Evolutionary conservation across 768 basidiomycete genomes (phyloP), one percentile per base, ranked within the genome.

Genomic region (Asterophora parasitica): DNA sequence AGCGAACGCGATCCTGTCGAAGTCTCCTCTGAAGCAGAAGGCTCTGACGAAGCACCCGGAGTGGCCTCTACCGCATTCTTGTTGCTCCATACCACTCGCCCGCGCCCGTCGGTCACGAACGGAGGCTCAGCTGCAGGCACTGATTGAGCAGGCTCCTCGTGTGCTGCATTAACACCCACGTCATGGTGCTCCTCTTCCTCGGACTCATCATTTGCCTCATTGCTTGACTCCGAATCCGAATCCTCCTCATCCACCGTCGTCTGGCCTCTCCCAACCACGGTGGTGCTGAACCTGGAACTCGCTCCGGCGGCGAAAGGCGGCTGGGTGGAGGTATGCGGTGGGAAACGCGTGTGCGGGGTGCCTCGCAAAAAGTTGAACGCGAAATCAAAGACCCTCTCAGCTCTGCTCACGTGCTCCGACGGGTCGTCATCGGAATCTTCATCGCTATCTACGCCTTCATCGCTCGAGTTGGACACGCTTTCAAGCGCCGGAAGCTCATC

Each of bases 71-170:
- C 51, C 26, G 47, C 7, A 16, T 45, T 41, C 32, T 53, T 61
- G 46, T 54, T 49, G 8, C 67, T 74, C 62, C 73, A 71, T 13
- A 83, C 76, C 16, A 82, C 81, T 46, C 81, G 68, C 7, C 82
- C 82, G 38, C 82, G 71, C 20, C 82, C 82, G 60, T 84, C 82
- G 11, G 82, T 83, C 49, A 80, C 68, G 56, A 83, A 83, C 6
- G 77, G 74, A 26, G 79, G 77, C 23, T 73, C 70, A 13, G 45
- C 36, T 23, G 37, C 16, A 23, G 43, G 28, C 30, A 32, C 48
- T 12, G 30, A 23, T 23, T 31, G 30, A 31, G 30, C 9, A 31
- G 9, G 42, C 34, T 31, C 30, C 36, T 28, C n/a, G 16, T 13
- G 42, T n/a, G 28, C 30, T 36, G 32, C 27, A 7, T n/a, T 32